Percentiles rank a stretch among this genome's conserved stretches.
phyloP scores from a whole-genome alignment of 805 yeast species.

The Candida endomychidarum region DNA sequence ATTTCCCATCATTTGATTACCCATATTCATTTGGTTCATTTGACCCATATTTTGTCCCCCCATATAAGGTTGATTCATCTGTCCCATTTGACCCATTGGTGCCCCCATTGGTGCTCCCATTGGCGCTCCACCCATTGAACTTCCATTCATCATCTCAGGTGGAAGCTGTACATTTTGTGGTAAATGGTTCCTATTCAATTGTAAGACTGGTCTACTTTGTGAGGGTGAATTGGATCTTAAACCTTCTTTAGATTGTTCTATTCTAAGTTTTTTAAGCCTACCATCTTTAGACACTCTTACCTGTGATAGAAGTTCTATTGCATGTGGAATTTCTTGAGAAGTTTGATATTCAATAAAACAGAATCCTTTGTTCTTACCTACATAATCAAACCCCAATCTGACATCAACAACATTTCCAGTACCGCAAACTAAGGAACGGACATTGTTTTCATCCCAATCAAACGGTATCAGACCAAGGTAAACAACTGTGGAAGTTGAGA shows the following conservation, averaged over 20 bases:
- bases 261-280: slow-evolving; percentile 48
- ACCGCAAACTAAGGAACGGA: slow-evolving; percentile 66
- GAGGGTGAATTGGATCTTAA: slow-evolving; percentile 36
- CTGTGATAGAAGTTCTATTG: slow-evolving; percentile 44
- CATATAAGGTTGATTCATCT: slow-evolving; percentile 1
- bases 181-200: slow-evolving; percentile 44
- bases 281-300: slow-evolving; percentile 37
- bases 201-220: slow-evolving; percentile 42
- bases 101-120: background rate
- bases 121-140: slow-evolving; percentile 11
- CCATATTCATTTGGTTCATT: slow-evolving; percentile 1
- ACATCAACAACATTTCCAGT: slow-evolving; percentile 71
- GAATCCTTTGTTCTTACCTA: slow-evolving; percentile 64
- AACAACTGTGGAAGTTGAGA: slow-evolving; percentile 41
- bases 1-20: background rate
- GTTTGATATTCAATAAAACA: slow-evolving; percentile 59
- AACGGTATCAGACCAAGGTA: slow-evolving; percentile 66
- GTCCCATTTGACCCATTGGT: background rate
- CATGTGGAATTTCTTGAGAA: slow-evolving; percentile 54
- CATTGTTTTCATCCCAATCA: slow-evolving; percentile 66
- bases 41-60: background rate
- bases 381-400: slow-evolving; percentile 57
- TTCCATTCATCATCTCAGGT: slow-evolving; percentile 35
- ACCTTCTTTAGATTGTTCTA: slow-evolving; percentile 65
- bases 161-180: slow-evolving; percentile 64